Evolutionary conservation across 164 flowering plant species (phyloP).

Genomic region (Euptelea pleiosperma): DNA sequence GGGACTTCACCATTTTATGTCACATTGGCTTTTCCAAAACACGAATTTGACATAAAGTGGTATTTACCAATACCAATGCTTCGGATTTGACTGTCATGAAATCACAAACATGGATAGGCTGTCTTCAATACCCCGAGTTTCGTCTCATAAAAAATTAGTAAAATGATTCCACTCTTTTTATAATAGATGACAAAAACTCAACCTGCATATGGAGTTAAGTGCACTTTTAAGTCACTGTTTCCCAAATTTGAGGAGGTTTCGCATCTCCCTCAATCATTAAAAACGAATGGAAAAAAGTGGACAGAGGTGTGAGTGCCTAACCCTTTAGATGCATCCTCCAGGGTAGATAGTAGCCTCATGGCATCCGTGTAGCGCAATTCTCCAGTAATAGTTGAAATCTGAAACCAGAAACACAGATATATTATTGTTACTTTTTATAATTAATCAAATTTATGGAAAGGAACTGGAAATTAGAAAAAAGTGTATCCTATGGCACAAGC

Average conservation of each 20-base stretch:
- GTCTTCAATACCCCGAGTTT: no score
- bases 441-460: constrained; percentile 4
- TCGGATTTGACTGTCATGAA: no score
- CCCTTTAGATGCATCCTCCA: constrained; percentile 88
- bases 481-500: not conserved
- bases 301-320: constrained; percentile 29
- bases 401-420: constrained; percentile 23
- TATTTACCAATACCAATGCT: no score
- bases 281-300: not conserved
- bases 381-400: constrained; percentile 78
- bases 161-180: no score
- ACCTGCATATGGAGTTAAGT: no score
- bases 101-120: no score
- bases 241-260: no score
- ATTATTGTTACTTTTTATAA: not conserved
- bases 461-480: not conserved
- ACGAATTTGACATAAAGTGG: not conserved
- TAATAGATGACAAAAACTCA: no score
- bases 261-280: not conserved
- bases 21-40: not conserved
- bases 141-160: no score
- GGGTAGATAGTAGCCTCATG: constrained; percentile 50
- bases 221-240: no score
- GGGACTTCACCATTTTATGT: no score
- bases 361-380: constrained; percentile 86